Base-by-base conservation (phyloP, 1,284 basidiomycete genomes). In the Schizopora paradoxa region DNA sequence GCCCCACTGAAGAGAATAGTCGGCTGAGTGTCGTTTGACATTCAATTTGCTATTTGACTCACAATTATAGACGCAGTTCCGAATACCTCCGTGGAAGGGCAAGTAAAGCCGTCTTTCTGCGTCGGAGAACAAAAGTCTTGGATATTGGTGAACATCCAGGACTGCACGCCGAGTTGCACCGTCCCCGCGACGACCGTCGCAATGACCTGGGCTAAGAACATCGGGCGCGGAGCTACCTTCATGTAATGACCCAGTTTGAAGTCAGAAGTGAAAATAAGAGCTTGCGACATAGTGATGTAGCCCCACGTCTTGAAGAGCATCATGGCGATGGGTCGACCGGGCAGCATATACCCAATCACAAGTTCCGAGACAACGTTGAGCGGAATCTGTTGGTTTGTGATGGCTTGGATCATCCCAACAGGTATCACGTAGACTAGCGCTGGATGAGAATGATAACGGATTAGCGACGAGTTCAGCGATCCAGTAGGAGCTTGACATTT, bases 241-340 rank as follows among this genome's bases (percentile, higher is more conserved):
- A 74, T 74, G 60, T 74, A 74, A 49, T 74, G 73, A 6, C 72
- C 72, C 22, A 76, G 65, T 59, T 76, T 75, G 55, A 75, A 70
- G 55, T 77, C 76, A 4, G 65, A 65, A 2, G 72, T 62, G 60
- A 78, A 77, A 10, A 60, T 58, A 43, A 78, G 54, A 1, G 69
- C 72, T 51, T 75, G 73, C 1, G 66, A 61, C 61, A 72, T 73
- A 16, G 71, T 69, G 56, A 77, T 75, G 60, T 76, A 77, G 2
- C 67, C 68, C 60, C 67, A 69, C 6, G 68, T 69, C 58, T 79
- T 78, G 70, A 78, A 80, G 66, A 76, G 68, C 75, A 79, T 79
- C 68, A 77, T 75, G 1, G 81, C 79, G 47, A 77, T 61, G 4
- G 76, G 73, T 14, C 66, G 65, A 1, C 77, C 77, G 3, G 76